phyloP scores from a whole-genome alignment of 495 filamentous ascomycete genomes.

The Stereocaulon alpinum region DNA sequence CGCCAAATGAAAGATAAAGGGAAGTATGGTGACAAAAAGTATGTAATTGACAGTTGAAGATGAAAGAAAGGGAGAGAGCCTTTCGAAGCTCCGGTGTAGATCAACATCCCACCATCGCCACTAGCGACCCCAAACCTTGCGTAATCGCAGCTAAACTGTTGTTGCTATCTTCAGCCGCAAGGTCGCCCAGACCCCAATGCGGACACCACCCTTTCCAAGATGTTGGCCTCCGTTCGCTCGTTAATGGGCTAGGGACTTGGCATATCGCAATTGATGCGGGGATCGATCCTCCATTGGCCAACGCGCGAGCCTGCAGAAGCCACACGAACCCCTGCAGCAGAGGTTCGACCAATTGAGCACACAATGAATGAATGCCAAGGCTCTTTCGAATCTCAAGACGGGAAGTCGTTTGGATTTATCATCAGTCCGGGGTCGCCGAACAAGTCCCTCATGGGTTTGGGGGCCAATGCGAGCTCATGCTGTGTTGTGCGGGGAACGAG shows the following conservation, averaged over 20 bases:
- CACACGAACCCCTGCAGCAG: not conserved
- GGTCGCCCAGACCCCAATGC: not conserved
- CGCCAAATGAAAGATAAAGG: not conserved
- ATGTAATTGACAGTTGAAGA: not conserved
- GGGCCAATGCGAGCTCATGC: too few species aligned
- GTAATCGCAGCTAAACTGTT: not conserved
- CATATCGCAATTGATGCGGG: not conserved
- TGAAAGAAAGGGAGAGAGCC: not conserved
- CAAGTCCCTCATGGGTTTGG: too few species aligned
- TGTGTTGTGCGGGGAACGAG: too few species aligned
- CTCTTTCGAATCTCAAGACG: too few species aligned
- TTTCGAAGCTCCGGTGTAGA: not conserved
- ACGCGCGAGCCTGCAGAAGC: too few species aligned
- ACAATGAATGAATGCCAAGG: too few species aligned
- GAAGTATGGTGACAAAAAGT: not conserved
- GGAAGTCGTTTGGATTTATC: too few species aligned
- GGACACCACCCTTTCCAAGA: not conserved
- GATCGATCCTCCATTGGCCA: not conserved
- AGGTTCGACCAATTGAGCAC: too few species aligned
- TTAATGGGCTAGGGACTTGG: not conserved
- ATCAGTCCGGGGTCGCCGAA: too few species aligned
- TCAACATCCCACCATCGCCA: too few species aligned
- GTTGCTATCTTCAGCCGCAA: conserved; percentile 6
- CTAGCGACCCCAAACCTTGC: too few species aligned
- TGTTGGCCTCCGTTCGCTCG: too few species aligned